Percentiles rank a stretch among this genome's conserved stretches.
phyloP scores from a whole-genome alignment of 2,329 filamentous ascomycete species.

The Talaromyces sp. region DNA sequence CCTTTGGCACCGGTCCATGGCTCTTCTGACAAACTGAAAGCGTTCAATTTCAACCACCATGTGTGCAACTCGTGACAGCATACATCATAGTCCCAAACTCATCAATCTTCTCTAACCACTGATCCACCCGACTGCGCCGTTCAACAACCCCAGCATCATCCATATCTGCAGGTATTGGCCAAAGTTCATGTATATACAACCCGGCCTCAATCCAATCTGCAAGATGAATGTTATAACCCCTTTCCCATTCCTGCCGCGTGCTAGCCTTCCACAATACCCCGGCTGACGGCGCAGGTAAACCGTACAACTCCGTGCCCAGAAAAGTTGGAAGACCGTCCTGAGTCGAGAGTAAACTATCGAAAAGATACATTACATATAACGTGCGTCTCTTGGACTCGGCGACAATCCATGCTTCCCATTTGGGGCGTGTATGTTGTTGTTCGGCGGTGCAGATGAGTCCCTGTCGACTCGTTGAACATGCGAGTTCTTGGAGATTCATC shows the following conservation, averaged over 20 bases:
- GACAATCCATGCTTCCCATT: constrained; percentile 52
- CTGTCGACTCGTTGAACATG: constrained; percentile 34
- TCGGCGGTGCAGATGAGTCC: constrained; percentile 47
- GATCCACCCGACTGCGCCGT: constrained; percentile 40
- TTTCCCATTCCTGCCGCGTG: constrained; percentile 39
- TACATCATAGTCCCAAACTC: constrained; percentile 54
- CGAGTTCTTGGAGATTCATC: constrained; percentile 49
- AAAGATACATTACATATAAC: constrained; percentile 50
- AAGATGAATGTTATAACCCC: constrained; percentile 40
- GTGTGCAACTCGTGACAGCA: constrained; percentile 29
- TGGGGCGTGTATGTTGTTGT: constrained; percentile 34
- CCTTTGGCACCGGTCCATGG: no score
- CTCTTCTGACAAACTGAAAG: no score
- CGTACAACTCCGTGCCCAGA: constrained; percentile 46
- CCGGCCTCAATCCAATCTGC: constrained; percentile 39
- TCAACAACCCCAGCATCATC: constrained; percentile 17
- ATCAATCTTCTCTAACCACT: constrained; percentile 49
- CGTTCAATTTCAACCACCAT: constrained; percentile 21
- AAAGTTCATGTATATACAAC: constrained; percentile 49
- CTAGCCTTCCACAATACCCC: constrained; percentile 43
- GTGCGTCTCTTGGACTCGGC: constrained; percentile 51
- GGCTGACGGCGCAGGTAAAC: constrained; percentile 40
- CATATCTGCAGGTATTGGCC: constrained; percentile 37
- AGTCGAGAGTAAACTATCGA: constrained; percentile 47
- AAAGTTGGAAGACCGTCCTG: constrained; percentile 45